A percentile compares a stretch with the other conserved stretches of the same genome.
These are phyloP conservation scores for Lentinula lateritia DNA, from an alignment of 768 basidiomycete genomes.

Conservation along the genomic window DNA sequence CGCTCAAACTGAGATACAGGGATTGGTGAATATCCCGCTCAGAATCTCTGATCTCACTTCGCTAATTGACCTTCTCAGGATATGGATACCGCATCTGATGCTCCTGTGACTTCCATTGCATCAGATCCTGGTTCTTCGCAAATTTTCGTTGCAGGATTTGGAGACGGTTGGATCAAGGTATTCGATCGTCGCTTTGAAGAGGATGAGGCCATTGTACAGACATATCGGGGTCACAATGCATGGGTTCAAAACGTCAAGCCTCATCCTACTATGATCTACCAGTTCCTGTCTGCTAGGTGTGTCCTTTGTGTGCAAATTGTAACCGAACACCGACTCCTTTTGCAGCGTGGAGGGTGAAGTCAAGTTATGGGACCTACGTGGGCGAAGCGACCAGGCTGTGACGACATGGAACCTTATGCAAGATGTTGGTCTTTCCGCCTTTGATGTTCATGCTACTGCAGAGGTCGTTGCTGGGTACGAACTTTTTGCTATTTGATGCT, in stretches of 20 bases:
- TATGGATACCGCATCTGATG: slow-evolving; percentile 83
- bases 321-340: background rate
- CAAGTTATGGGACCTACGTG: slow-evolving; percentile 86
- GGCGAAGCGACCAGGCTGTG: slow-evolving; percentile 45
- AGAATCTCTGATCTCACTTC: background rate
- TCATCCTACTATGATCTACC: slow-evolving; percentile 62
- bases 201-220: slow-evolving; percentile 76
- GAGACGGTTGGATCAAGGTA: slow-evolving; percentile 82
- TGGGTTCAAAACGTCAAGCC: slow-evolving; percentile 92
- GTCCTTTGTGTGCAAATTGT: slow-evolving; percentile 15
- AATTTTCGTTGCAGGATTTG: slow-evolving; percentile 86
- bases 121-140: slow-evolving; percentile 74
- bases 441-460: slow-evolving; percentile 82
- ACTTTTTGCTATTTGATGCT: slow-evolving; percentile 6
- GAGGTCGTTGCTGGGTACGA: slow-evolving; percentile 84
- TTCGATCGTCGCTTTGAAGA: slow-evolving; percentile 89
- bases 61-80: slow-evolving; percentile 47
- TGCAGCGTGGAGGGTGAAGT: slow-evolving; percentile 83
- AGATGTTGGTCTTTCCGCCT: slow-evolving; percentile 69
- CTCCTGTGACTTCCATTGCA: slow-evolving; percentile 80
- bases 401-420: slow-evolving; percentile 57
- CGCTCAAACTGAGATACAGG: slow-evolving; percentile 79
- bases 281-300: slow-evolving; percentile 85
- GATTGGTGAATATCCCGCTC: slow-evolving; percentile 46
- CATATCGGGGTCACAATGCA: slow-evolving; percentile 68